Evolutionary conservation across 495 filamentous ascomycete genomes (phyloP), one percentile per base, ranked within the genome.

Genomic region (Penicillium cosmopolitanum): DNA sequence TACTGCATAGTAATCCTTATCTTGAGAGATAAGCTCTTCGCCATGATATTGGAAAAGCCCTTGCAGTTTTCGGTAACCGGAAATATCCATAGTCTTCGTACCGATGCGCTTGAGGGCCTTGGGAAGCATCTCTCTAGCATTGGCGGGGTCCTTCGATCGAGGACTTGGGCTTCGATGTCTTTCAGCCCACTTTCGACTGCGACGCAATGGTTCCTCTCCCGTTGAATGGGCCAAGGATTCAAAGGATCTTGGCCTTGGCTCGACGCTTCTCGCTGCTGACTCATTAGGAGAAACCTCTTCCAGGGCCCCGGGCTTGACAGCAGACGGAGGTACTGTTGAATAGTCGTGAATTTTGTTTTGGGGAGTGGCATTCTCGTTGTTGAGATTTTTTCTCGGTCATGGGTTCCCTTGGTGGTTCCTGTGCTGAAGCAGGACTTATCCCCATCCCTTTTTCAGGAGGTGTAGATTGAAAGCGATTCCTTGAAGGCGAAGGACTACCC

Each of bases 21-120:
- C 77, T 19, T 77, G 73, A 36, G 75, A 66, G 67, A 85, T 87
- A 48, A 89, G 81, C 44, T 82, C 76, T 34, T 77, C 61, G 47
- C 66, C 71, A 16, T 87, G 87, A 60, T 87, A 86, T 53, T 89
- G 85, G 62, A 94, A 87, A 57, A 97, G 82, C 25, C 85, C 82
- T 70, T 96, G 93, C 10, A 97, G 73, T 59, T 95, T 92, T 51
- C 93, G 87, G 75, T 97, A 96, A 53, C 90, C 92, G 62, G 92
- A 89, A 5, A 92, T 89, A 66, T 96, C 93, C 36, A 97, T 83
- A 7, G 83, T 84, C 60, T 84, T 81, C 10, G 84, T 82, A 35
- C 83, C 84, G 53, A 97, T 85, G 33, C 89, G 87, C 19, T 82
- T 77, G 61, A 96, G 91, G 50, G 89, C 91, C 62, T 89, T 95